Base-by-base conservation (phyloP, 805 yeast genomes). In the Yueomyces sinensis region DNA sequence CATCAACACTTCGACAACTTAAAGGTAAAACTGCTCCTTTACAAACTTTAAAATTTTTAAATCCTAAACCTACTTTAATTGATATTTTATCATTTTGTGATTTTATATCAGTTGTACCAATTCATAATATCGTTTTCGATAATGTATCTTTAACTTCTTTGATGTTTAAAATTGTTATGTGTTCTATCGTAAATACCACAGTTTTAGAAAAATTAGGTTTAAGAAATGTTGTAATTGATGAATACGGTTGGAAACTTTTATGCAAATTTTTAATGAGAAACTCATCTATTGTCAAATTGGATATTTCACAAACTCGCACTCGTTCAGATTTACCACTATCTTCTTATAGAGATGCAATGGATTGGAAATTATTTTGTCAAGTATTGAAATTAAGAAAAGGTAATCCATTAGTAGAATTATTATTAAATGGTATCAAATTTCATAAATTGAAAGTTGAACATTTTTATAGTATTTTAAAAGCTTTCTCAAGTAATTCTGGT, bases 81-180 rank as follows among this genome's bases (percentile, higher is more conserved):
- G 97, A 87, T 58, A 70, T 87, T 17, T 71, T 82, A 40, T 76
- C 95, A 3, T 83, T 89, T 55, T 74, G 93, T 11, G 97, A 87
- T 56, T 89, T 87, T 47, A 64, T 86, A 30, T 62, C 94, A 29
- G 76, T 86, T 37, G 91, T 89, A 0, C 95, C 95, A 0, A 70
- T 87, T 23, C 70, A 76, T 31, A 73, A 78, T 40, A 59, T 89
- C 4, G 67, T 81, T 0, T 66, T 89, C 37, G 96, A 87, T 58
- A 89, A 91, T 28, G 86, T 82, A 15, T 59, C 70, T 5, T 57
- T 89, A 35, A 70, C 87, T 1, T 66, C 70, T 16, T 86, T 79
- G 37, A 89, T 86, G 83, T 67, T 86, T 37, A 66, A 74, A 44
- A 72, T 79, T 17, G 54, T 89, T n/a, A 59, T 87, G 23, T 63